These are phyloP conservation scores for Planoprotostelium fungivorum DNA, from an alignment of 78 protist species.

Conservation along the genomic window DNA sequence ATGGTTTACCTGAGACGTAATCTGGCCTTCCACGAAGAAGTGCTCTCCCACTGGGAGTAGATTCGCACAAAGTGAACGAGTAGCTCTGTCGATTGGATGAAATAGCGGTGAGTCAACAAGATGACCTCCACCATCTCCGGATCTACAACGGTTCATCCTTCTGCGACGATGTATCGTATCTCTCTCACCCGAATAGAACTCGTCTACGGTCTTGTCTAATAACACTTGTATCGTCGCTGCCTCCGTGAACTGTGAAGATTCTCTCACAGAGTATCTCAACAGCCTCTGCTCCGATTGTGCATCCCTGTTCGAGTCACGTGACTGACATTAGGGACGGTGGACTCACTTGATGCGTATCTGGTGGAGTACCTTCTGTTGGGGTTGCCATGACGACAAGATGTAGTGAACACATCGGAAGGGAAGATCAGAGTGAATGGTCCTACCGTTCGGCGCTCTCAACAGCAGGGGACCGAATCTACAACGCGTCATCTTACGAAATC, in stretches of 20 bases:
- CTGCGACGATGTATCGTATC: background rate
- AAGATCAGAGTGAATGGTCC: background rate
- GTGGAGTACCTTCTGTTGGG: background rate
- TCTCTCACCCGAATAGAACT: background rate
- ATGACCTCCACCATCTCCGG: background rate
- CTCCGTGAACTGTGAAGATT: background rate
- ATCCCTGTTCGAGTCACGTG: background rate
- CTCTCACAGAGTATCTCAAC: background rate
- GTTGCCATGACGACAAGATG: background rate
- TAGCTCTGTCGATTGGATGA: background rate
- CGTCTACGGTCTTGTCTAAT: background rate
- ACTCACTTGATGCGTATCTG: background rate
- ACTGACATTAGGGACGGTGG: background rate
- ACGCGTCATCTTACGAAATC: background rate
- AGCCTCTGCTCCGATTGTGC: background rate
- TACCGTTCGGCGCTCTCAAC: background rate
- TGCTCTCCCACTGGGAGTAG: background rate
- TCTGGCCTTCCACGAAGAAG: background rate
- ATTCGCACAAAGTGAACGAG: background rate
- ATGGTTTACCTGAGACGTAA: background rate
- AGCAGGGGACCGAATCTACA: background rate
- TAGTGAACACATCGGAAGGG: background rate
- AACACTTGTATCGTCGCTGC: background rate
- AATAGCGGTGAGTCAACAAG: background rate
- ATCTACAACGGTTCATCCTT: background rate